Evolutionary conservation across 1,284 basidiomycete genomes (phyloP), one percentile per base, ranked within the genome.

Genomic region (Cutaneotrichosporon sp.): DNA sequence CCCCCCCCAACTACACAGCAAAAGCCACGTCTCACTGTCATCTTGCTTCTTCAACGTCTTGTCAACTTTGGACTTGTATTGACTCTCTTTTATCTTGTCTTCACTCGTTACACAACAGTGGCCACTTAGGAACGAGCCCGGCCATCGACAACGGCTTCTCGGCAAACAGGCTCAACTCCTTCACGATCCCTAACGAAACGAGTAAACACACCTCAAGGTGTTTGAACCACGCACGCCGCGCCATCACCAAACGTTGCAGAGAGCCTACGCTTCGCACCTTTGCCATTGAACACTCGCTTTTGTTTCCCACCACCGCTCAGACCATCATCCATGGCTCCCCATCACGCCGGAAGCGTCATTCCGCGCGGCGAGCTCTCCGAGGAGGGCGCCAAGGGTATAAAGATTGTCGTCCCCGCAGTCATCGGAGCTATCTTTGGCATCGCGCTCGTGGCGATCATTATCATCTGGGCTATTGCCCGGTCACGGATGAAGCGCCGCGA

Each of bases 351-450:
- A 22, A 51, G 49, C 30, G 5, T 51, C 22, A 22, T 7, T 10
- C 13, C 30, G 30, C 51, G 51, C 7, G 38, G 5, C 38, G 51
- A 32, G 1, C 38, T 56, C 14, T 16, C 26, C 22, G 55, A 56
- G 5, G 55, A 56, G 16, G 55, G 55, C 22, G 10, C 42, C 38
- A 18, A 21, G 14, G 38, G 38, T 26, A 22, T 56, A 5, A 56
- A 56, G 38, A n/a, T 26, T 5, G 32, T 56, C 22, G 38, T 56
- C 36, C 55, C 55, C 9, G 55, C 55, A 13, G 36, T 42, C 55
- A 46, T 56, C 26, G 55, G 55, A 18, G 53, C 31, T n/a, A 36
- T 55, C 34, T 34, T 55, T 40, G 55, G 36, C 22, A 42, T 56
- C 38, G 36, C 21, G 13, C 4, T 56, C 38, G 22, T 56, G 21